phyloP scores from a whole-genome alignment of 2,329 filamentous ascomycete genomes.

The Westerdykella sp. region DNA sequence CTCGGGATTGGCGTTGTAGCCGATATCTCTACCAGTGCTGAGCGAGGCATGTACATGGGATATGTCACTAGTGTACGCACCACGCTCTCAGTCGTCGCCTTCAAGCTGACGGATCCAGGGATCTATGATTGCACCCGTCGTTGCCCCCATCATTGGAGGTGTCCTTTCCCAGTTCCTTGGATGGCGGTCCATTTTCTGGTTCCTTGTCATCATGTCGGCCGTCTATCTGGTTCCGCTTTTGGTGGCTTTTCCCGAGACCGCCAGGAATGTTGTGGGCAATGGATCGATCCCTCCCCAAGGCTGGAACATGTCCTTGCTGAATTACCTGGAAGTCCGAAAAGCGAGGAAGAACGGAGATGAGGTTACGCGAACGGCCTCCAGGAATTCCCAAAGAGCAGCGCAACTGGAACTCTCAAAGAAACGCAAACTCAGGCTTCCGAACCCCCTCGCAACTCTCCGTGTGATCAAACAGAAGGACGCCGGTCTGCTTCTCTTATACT shows the following conservation, averaged over 20 bases:
- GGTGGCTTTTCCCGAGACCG: constrained; percentile 35
- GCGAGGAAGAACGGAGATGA: constrained; percentile 12
- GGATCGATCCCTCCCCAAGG: constrained; percentile 18
- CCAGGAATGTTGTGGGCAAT: constrained; percentile 29
- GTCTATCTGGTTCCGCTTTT: constrained; percentile 25
- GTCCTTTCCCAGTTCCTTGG: constrained; percentile 26
- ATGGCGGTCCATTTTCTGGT: constrained; percentile 33
- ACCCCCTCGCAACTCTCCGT: constrained; percentile 38
- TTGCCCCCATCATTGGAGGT: constrained; percentile 25
- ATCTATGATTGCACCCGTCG: constrained; percentile 18
- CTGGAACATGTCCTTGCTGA: constrained; percentile 20
- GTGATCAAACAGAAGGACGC: constrained; percentile 39
- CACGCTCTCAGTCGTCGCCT: not conserved
- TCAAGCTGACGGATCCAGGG: constrained; percentile 30
- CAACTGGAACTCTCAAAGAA: constrained; percentile 19
- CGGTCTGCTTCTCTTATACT: constrained; percentile 33
- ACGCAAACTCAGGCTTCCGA: constrained; percentile 39
- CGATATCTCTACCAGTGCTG: constrained; percentile 37
- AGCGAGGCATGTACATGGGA: constrained; percentile 41
- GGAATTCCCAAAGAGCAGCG: constrained; percentile 14
- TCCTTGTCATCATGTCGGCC: constrained; percentile 31
- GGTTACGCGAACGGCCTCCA: constrained; percentile 17
- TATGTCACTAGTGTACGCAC: constrained; percentile 51
- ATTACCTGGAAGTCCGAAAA: constrained; percentile 24
- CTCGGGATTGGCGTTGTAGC: constrained; percentile 38